A percentile compares a stretch with the other conserved stretches of the same genome.
Evolutionary conservation across 2,329 filamentous ascomycete genomes (phyloP).

Genomic region (Bipolaris bicolor): DNA sequence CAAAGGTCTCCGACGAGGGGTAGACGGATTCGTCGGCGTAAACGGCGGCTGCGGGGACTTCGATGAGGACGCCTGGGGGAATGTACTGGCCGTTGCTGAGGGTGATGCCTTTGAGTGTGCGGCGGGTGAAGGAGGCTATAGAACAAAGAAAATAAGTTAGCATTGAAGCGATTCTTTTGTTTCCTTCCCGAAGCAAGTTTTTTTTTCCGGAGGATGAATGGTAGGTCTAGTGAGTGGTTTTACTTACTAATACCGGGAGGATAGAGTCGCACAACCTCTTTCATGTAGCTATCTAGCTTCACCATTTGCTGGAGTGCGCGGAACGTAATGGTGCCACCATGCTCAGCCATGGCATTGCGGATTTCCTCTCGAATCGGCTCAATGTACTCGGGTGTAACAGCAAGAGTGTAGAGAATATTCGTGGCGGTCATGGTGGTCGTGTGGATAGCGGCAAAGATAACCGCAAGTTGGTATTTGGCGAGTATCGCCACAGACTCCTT

Average conservation of each 20-base stretch:
- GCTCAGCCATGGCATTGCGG: slow-evolving; percentile 47
- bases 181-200: background rate
- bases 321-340: slow-evolving; percentile 37
- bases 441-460: slow-evolving; percentile 43
- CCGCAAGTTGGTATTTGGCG: slow-evolving; percentile 26
- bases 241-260: slow-evolving; percentile 31
- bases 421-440: slow-evolving; percentile 37
- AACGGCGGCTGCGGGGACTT: slow-evolving; percentile 37
- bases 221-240: background rate
- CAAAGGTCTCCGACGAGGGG: slow-evolving; percentile 34
- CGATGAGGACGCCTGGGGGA: slow-evolving; percentile 44
- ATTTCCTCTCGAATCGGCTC: slow-evolving; percentile 52
- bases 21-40: slow-evolving; percentile 33
- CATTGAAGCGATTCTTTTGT: background rate
- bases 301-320: slow-evolving; percentile 43
- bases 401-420: slow-evolving; percentile 41
- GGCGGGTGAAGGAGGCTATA: slow-evolving; percentile 56
- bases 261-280: slow-evolving; percentile 39
- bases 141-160: background rate
- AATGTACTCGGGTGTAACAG: slow-evolving; percentile 49
- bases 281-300: slow-evolving; percentile 49
- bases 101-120: slow-evolving; percentile 58
- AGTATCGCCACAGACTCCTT: slow-evolving; percentile 9
- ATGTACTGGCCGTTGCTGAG: slow-evolving; percentile 62
- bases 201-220: background rate